Conservation (phyloP, 2,329 filamentous ascomycete genomes). For the Chrysoporthe puriensis region DNA sequence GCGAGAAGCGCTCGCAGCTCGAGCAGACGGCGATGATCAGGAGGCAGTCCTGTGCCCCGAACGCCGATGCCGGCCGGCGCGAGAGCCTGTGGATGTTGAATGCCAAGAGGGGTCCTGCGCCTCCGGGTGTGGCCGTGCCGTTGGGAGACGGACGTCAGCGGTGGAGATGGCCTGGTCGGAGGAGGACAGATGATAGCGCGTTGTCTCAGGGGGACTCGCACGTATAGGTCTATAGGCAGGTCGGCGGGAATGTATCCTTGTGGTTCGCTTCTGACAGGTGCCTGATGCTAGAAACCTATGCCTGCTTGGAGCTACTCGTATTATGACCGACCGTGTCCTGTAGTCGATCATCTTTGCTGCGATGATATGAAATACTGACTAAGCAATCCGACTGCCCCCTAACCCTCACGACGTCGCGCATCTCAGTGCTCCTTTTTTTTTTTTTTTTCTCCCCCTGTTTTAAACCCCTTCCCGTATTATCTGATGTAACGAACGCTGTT, state of each 20-base stretch:
- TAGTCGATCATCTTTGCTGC: neutral
- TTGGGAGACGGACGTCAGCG: neutral
- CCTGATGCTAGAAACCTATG: neutral
- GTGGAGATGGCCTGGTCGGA: neutral
- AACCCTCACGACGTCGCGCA: neutral
- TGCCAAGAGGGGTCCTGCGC: neutral
- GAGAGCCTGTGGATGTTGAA: slow-evolving; percentile 8
- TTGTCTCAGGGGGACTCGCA: neutral
- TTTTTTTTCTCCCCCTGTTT: too few relatives aligned
- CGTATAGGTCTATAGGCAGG: neutral
- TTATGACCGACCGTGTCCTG: neutral
- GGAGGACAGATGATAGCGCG: neutral
- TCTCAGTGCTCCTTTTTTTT: too few relatives aligned
- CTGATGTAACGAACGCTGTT: too few relatives aligned
- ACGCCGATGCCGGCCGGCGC: neutral
- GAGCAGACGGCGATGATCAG: slow-evolving; percentile 29
- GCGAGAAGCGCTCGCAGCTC: slow-evolving; percentile 26
- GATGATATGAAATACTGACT: neutral
- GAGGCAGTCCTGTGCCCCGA: slow-evolving; percentile 26
- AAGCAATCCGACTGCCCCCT: neutral
- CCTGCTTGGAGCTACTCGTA: neutral
- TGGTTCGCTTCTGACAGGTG: neutral
- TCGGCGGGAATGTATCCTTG: neutral
- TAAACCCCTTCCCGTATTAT: too few relatives aligned
- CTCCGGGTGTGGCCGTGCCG: neutral